Percentiles rank a stretch among this genome's conserved stretches.
These are phyloP conservation scores for Microcos paniculata DNA, from an alignment of 345 rosid genomes.

Conservation along the genomic window DNA sequence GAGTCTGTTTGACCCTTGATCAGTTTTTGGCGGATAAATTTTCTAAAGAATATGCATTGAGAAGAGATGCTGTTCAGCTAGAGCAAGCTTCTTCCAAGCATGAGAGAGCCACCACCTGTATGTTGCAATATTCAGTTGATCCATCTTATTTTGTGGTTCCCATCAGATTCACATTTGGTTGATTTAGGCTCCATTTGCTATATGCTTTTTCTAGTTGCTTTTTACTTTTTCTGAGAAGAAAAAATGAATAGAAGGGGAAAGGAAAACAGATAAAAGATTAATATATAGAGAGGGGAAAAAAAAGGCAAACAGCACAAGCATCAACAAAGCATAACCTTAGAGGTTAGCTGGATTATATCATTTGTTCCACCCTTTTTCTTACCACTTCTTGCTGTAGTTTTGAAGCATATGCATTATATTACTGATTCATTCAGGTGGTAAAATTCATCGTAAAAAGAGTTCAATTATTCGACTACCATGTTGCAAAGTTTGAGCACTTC, in stretches of 20 bases:
- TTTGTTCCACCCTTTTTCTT: background rate
- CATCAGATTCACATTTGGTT: background rate
- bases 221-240: too few species aligned
- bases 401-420: background rate
- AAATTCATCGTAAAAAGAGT: background rate
- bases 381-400: background rate
- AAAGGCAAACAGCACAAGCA: too few species aligned
- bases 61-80: constrained; percentile 40
- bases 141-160: background rate
- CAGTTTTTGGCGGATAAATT: constrained; percentile 57
- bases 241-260: too few species aligned
- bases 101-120: constrained; percentile 34
- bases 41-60: constrained; percentile 55
- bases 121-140: constrained; percentile 9
- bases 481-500: constrained; percentile 7
- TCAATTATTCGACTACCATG: background rate
- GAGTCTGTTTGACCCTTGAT: constrained; percentile 69
- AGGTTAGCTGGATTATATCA: constrained; percentile 8
- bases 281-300: too few species aligned
- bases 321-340: background rate
- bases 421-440: background rate
- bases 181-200: too few species aligned
- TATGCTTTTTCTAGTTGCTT: too few species aligned
- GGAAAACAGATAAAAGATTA: too few species aligned
- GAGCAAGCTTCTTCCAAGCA: constrained; percentile 21